These are phyloP conservation scores for Plantago elongata DNA, from an alignment of 257 asterid genomes.

Conservation along the genomic window DNA sequence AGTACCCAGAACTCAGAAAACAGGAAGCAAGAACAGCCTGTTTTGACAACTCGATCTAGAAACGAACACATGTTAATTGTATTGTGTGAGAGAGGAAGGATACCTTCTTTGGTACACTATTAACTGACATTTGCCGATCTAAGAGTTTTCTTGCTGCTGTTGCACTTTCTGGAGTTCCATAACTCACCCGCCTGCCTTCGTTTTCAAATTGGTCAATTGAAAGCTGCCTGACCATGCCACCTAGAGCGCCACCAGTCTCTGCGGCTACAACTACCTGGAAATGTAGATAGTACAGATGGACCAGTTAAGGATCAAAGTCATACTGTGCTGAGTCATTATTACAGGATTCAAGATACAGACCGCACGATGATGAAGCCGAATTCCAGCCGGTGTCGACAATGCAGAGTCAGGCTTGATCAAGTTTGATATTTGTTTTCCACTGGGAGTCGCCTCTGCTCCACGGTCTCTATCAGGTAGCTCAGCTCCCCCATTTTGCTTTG, in stretches of 20 bases:
- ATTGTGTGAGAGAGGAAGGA: conserved; percentile 8
- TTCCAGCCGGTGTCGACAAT: conserved; percentile 59
- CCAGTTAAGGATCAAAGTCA: conserved; percentile 5
- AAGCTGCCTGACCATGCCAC: conserved; percentile 79
- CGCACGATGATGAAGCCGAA: conserved; percentile 95
- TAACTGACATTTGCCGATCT: conserved; percentile 92
- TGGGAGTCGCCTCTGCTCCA: conserved; percentile 94
- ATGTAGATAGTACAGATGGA: conserved; percentile 24
- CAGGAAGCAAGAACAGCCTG: too few relatives aligned
- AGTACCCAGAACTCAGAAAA: too few relatives aligned
- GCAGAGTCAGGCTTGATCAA: conserved; percentile 73
- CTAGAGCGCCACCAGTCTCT: conserved; percentile 78
- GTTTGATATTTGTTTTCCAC: conserved; percentile 66
- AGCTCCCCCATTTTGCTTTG: conserved; percentile 88
- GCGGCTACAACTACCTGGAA: conserved; percentile 76
- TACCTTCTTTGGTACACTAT: conserved; percentile 92
- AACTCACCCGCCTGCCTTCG: conserved; percentile 79
- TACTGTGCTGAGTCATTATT: conserved; percentile 8
- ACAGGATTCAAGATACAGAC: conserved; percentile 40
- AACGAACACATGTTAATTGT: conserved; percentile 3
- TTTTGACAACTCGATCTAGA: not conserved
- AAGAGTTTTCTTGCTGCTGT: conserved; percentile 93
- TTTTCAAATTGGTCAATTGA: conserved; percentile 79
- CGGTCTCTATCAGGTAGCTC: conserved; percentile 88
- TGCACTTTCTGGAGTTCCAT: conserved; percentile 96